These are phyloP conservation scores for Penicillium mononematosum DNA, from an alignment of 495 filamentous ascomycete genomes.

Conservation along the genomic window DNA sequence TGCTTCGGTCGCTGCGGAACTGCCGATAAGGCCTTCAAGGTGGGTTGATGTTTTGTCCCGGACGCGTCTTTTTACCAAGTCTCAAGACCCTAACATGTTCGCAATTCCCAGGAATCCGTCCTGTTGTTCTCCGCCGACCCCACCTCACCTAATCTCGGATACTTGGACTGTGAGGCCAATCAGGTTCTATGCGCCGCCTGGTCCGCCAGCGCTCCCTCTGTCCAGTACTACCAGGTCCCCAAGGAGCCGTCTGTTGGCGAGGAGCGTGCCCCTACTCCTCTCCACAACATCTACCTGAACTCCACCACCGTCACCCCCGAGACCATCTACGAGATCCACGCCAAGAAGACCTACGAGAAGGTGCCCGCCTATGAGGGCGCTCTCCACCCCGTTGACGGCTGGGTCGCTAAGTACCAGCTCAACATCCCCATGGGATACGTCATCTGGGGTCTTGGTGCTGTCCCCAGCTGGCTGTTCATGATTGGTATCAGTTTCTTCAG, in stretches of 20 bases:
- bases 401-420: conserved; percentile 63
- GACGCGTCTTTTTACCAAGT: conserved; percentile 5
- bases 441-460: conserved; percentile 54
- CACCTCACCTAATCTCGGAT: conserved; percentile 66
- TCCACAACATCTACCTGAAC: conserved; percentile 63
- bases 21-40: conserved; percentile 57
- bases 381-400: conserved; percentile 79
- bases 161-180: conserved; percentile 76
- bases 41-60: conserved; percentile 27
- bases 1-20: conserved; percentile 66
- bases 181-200: conserved; percentile 79
- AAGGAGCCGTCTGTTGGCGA: conserved; percentile 48
- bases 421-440: conserved; percentile 67
- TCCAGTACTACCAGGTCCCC: conserved; percentile 74
- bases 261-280: conserved; percentile 40
- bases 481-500: conserved; percentile 77
- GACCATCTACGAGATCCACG: conserved; percentile 61
- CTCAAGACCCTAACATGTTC: conserved; percentile 12
- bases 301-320: conserved; percentile 61
- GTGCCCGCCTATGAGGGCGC: conserved; percentile 62
- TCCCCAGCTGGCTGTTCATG: conserved; percentile 76
- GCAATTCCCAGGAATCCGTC: conserved; percentile 58
- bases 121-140: conserved; percentile 63
- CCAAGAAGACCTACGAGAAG: conserved; percentile 58
- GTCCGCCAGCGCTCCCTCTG: conserved; percentile 66